These are phyloP conservation scores for Pyronema omphalodes DNA, from an alignment of 495 filamentous ascomycete species.

Conservation along the genomic window DNA sequence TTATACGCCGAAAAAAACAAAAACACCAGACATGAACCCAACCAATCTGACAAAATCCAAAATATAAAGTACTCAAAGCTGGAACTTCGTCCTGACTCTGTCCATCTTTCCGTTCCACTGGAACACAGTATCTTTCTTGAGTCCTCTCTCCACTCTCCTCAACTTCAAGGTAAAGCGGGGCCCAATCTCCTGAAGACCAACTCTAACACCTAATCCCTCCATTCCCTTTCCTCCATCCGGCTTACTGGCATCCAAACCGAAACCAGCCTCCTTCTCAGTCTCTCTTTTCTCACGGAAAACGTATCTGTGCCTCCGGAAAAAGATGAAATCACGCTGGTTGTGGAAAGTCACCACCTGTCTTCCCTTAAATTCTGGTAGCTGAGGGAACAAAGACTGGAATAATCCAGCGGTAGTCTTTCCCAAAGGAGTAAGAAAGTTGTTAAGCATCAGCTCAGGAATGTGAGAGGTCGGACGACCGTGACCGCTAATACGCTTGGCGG, in stretches of 20 bases:
- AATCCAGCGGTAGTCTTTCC: slow-evolving; percentile 77
- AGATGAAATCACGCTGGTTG: slow-evolving; percentile 89
- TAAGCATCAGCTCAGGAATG: slow-evolving; percentile 82
- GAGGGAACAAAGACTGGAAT: slow-evolving; percentile 67
- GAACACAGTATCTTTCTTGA: slow-evolving; percentile 56
- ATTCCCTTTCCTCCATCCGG: slow-evolving; percentile 63
- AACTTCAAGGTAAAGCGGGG: slow-evolving; percentile 76
- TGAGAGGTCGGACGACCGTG: slow-evolving; percentile 81
- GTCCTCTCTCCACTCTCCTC: slow-evolving; percentile 74
- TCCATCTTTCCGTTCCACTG: slow-evolving; percentile 89
- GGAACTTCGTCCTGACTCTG: slow-evolving; percentile 81
- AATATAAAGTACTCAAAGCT: slow-evolving; percentile 35
- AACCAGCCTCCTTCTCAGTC: slow-evolving; percentile 64
- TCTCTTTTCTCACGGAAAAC: slow-evolving; percentile 71
- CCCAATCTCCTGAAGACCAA: slow-evolving; percentile 71
- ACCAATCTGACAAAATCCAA: too few relatives aligned
- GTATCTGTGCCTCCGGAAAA: slow-evolving; percentile 76
- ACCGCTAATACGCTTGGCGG: slow-evolving; percentile 63
- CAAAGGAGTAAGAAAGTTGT: slow-evolving; percentile 85
- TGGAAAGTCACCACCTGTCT: slow-evolving; percentile 81
- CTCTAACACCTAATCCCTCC: slow-evolving; percentile 58
- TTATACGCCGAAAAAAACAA: too few relatives aligned
- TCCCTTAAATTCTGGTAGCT: slow-evolving; percentile 61
- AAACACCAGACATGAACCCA: too few relatives aligned
- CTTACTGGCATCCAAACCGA: slow-evolving; percentile 19